A percentile compares a stretch with the other conserved stretches of the same genome.
These are phyloP conservation scores for Pestalotiopsis sp. DNA, from an alignment of 2,329 filamentous ascomycete genomes.

Conservation along the genomic window DNA sequence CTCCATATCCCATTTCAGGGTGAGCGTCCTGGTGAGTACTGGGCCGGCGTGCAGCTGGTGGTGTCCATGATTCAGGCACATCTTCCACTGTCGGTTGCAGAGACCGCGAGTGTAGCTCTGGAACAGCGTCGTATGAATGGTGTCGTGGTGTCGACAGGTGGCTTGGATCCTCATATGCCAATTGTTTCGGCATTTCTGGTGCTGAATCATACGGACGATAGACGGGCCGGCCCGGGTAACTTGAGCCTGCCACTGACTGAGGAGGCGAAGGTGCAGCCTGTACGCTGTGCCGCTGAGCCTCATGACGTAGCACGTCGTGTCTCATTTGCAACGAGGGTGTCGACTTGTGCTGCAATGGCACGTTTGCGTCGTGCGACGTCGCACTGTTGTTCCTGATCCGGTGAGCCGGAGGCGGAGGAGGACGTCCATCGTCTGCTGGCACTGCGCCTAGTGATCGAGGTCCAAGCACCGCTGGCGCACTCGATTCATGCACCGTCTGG, in stretches of 20 bases:
- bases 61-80: constrained; percentile 55
- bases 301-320: constrained; percentile 59
- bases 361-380: constrained; percentile 44
- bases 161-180: constrained; percentile 36
- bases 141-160: constrained; percentile 45
- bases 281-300: constrained; percentile 57
- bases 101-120: constrained; percentile 49
- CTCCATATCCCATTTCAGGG: constrained; percentile 44
- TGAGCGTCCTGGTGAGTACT: constrained; percentile 28
- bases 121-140: constrained; percentile 52
- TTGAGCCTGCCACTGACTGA: constrained; percentile 28
- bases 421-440: constrained; percentile 40
- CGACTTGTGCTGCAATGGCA: constrained; percentile 44
- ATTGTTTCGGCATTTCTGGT: constrained; percentile 37
- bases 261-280: constrained; percentile 17
- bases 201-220: constrained; percentile 56
- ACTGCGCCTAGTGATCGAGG: constrained; percentile 34
- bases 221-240: constrained; percentile 56
- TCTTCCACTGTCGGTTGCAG: constrained; percentile 69
- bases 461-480: constrained; percentile 23
- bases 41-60: constrained; percentile 28
- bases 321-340: constrained; percentile 56
- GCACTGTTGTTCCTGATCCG: constrained; percentile 50
- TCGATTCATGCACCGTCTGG: constrained; percentile 23
- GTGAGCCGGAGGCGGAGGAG: constrained; percentile 60